Conservation (phyloP, 768 basidiomycete species). For the Tulasnella sp. region DNA sequence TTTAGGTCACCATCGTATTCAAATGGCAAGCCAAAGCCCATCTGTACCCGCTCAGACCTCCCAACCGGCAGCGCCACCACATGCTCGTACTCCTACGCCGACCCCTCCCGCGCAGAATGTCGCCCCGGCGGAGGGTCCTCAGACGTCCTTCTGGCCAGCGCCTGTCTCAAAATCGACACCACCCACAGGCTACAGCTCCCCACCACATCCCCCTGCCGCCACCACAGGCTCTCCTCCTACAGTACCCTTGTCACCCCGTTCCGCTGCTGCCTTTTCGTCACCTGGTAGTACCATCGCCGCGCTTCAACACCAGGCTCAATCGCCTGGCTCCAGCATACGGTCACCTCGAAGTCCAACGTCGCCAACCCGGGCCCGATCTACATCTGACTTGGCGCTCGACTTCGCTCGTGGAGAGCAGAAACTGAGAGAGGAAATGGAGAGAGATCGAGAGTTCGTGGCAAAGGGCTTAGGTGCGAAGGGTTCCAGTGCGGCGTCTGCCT, state of each 20-base stretch:
- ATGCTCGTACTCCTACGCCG: constrained; percentile 1
- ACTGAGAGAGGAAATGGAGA: constrained; percentile 17
- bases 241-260: constrained; percentile 14
- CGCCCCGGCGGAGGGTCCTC: not conserved
- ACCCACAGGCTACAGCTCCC: not conserved
- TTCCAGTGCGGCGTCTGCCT: not conserved
- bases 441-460: constrained; percentile 13
- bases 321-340: constrained; percentile 6
- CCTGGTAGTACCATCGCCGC: constrained; percentile 8
- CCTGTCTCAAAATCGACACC: constrained; percentile 15
- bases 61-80: not conserved
- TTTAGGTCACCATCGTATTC: constrained; percentile 19
- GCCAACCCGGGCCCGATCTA: constrained; percentile 24
- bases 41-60: not conserved
- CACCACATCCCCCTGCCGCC: not conserved
- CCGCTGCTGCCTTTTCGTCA: constrained; percentile 18
- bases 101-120: not conserved
- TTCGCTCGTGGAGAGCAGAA: constrained; percentile 15
- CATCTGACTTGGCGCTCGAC: constrained; percentile 26
- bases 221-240: not conserved
- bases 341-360: constrained; percentile 22
- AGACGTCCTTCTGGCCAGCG: not conserved
- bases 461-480: not conserved
- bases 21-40: not conserved
- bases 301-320: constrained; percentile 1